These are phyloP conservation scores for Ceratocystis lukuohia DNA, from an alignment of 2,329 filamentous ascomycete genomes.

Conservation along the genomic window DNA sequence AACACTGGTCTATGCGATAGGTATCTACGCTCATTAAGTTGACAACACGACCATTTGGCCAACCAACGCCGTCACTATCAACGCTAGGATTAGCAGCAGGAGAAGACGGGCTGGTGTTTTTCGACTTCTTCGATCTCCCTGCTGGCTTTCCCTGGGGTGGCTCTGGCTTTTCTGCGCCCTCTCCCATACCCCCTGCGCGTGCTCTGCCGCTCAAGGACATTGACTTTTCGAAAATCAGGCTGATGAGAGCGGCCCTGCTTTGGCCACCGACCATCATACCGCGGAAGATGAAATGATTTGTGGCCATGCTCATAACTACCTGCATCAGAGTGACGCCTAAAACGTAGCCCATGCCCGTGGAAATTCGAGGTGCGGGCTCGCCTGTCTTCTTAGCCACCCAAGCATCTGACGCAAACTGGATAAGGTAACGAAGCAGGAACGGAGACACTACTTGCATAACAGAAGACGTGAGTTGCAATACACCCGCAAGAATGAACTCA, in stretches of 20 bases:
- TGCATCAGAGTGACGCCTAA: constrained; percentile 81
- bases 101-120: constrained; percentile 20
- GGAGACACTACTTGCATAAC: constrained; percentile 71
- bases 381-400: constrained; percentile 48
- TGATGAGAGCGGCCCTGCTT: constrained; percentile 65
- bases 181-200: constrained; percentile 57
- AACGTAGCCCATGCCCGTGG: constrained; percentile 66
- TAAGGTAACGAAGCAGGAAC: constrained; percentile 74
- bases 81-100: constrained; percentile 27
- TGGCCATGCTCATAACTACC: constrained; percentile 62
- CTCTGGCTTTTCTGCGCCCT: constrained; percentile 31
- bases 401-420: constrained; percentile 68
- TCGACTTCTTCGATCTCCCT: constrained; percentile 31
- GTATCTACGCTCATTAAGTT: constrained; percentile 94
- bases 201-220: constrained; percentile 81
- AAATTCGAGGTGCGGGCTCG: constrained; percentile 50
- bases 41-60: constrained; percentile 83
- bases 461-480: constrained; percentile 59
- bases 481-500: constrained; percentile 77
- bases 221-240: constrained; percentile 80
- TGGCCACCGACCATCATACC: constrained; percentile 89
- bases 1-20: constrained; percentile 80
- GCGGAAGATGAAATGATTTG: constrained; percentile 83
- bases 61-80: constrained; percentile 59
- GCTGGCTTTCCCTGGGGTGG: constrained; percentile 36